Base-by-base conservation (phyloP, 352 stramenopile species). In the Pythium aquatile region DNA sequence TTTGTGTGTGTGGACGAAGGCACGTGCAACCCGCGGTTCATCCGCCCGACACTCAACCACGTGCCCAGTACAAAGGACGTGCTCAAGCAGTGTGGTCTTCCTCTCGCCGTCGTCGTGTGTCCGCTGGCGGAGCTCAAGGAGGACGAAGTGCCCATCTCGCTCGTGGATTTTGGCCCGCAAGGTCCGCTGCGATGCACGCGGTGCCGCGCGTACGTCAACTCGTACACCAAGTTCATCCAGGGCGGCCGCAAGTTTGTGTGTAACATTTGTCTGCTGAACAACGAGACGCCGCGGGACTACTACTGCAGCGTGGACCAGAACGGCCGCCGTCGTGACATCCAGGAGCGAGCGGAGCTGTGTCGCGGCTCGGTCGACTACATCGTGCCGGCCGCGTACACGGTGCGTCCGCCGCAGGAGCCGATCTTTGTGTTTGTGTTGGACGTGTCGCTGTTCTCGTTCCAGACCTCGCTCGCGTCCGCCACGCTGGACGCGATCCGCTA, bases 371-470 rank as follows among this genome's bases (percentile, higher is more conserved):
- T 96, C 32, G 89, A 97, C 68, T 96, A 94, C 60, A 71, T 95
- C 40, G 89, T 96, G 55, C 79, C 83, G 13, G 61, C 65, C 5
- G 86, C 83, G n/a, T 97, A 96, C 75, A 91, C 83, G 16, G 82
- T 93, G 26, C 85, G 88, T 2, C 72, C 85, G 33, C 79, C 85
- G 10, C 88, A 95, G 61, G 83, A 94, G 46, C 88, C 88, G 13
- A 94, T 97, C 66, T 78, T 92, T 29, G 85, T 96, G 3, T 96
- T 96, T 63, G 74, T 92, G 55, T 78, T 97, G 17, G 88, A 97
- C 59, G 87, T 96, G 32, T 96, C 88, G 24, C 73, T 92, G 9
- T 90, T 91, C 65, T 78, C 87, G 54, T 90, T 94, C 64, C 83
- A 94, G 73, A 90, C 82, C 26, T 78, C 77, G 7, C 71, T 94